Conservation (phyloP, 2,329 filamentous ascomycete species). For the Microcyclosporella mali region DNA sequence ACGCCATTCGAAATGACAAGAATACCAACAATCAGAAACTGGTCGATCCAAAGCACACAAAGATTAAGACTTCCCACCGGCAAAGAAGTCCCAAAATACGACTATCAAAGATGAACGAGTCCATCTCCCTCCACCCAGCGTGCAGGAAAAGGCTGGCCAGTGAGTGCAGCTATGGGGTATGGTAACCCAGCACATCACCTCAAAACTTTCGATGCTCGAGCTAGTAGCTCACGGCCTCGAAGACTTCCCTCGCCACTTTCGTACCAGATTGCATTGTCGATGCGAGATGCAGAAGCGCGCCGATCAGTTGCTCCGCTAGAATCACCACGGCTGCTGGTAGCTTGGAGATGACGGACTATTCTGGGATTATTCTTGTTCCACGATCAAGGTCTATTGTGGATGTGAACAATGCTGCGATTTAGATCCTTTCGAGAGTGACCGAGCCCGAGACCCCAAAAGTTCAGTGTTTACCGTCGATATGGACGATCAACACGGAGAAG, state of each 20-base stretch:
- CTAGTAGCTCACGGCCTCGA: neutral
- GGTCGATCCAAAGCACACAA: no score
- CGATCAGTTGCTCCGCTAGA: slow-evolving; percentile 7
- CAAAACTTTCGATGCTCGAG: neutral
- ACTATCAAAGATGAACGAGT: no score
- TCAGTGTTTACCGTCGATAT: no score
- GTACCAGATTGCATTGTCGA: slow-evolving; percentile 4
- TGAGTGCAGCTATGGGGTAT: neutral
- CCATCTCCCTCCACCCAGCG: neutral
- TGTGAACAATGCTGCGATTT: no score
- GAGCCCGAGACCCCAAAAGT: no score
- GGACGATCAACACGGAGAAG: no score
- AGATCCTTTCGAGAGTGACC: no score
- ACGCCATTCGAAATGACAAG: no score
- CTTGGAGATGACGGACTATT: neutral
- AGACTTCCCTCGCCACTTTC: slow-evolving; percentile 1
- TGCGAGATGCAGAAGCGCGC: no score
- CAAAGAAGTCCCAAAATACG: no score
- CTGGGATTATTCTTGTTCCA: neutral
- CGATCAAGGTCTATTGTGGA: neutral
- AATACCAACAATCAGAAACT: no score
- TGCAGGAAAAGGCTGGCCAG: neutral
- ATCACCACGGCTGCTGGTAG: neutral
- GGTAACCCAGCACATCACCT: neutral
- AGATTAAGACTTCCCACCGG: no score